phyloP scores from a whole-genome alignment of 495 filamentous ascomycete genomes.

The Talaromyces thailandensis region DNA sequence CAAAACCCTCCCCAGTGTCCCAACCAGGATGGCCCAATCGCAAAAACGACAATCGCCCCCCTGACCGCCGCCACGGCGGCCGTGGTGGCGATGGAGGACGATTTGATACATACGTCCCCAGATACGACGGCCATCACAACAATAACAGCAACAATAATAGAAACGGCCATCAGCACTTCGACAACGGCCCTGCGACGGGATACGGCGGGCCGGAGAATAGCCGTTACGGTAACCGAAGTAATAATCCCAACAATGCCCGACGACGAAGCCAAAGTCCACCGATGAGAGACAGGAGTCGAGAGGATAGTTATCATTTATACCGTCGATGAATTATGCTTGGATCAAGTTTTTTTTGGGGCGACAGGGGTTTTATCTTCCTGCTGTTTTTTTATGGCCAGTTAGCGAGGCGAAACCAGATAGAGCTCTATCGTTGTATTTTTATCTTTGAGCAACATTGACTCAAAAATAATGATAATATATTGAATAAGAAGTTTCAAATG shows the following conservation, averaged over 20 bases:
- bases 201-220: not conserved
- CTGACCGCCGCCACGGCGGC: conserved; percentile 24
- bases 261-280: conserved; percentile 33
- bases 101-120: conserved; percentile 34
- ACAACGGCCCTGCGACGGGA: not conserved
- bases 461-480: not conserved
- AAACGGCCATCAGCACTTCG: conserved; percentile 1
- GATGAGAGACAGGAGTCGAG: conserved; percentile 15
- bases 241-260: conserved; percentile 18
- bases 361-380: not conserved
- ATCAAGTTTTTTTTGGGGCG: not conserved
- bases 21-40: conserved; percentile 21
- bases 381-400: not conserved
- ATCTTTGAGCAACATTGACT: not conserved
- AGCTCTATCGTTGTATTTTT: not conserved
- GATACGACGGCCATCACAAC: conserved; percentile 19
- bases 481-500: not conserved
- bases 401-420: not conserved
- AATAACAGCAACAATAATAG: not conserved
- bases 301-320: conserved; percentile 8
- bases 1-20: conserved; percentile 24
- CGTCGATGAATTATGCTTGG: conserved; percentile 1
- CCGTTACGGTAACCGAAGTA: conserved; percentile 14
- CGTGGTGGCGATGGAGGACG: conserved; percentile 18
- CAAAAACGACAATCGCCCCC: conserved; percentile 18